Evolutionary conservation across 805 yeast species (phyloP).

Genomic region (Pichia rugopelliculosa): DNA sequence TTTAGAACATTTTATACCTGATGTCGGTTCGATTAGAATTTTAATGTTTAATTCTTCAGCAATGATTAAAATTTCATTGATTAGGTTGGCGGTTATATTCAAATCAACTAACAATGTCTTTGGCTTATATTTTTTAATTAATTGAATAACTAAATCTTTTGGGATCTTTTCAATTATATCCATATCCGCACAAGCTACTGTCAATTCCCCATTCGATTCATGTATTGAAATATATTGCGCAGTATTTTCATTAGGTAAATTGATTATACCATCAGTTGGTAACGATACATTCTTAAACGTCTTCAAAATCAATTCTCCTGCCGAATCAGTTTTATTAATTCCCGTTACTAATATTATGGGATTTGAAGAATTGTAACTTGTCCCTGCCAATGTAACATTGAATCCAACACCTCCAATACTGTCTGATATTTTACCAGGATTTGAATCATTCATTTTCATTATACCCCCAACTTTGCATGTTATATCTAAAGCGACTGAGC

Average conservation of each 20-base stretch:
- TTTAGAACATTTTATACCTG: constrained; percentile 51
- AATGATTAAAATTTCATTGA: constrained; percentile 30
- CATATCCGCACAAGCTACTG: constrained; percentile 84
- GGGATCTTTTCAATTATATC: constrained; percentile 49
- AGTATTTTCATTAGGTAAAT: constrained; percentile 30
- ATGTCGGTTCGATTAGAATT: constrained; percentile 70
- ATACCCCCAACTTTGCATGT: constrained; percentile 39
- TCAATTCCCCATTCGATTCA: constrained; percentile 48
- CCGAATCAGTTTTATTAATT: constrained; percentile 48
- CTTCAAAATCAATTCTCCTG: constrained; percentile 37
- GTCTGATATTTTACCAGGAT: constrained; percentile 49
- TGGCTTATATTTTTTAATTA: constrained; percentile 39
- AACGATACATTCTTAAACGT: constrained; percentile 24
- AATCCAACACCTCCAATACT: constrained; percentile 81
- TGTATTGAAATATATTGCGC: constrained; percentile 74
- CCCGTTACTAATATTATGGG: constrained; percentile 41
- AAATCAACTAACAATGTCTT: constrained; percentile 56
- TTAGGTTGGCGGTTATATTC: constrained; percentile 44
- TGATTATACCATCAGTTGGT: constrained; percentile 35
- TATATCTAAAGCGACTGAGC: constrained; percentile 72
- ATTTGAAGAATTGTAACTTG: constrained; percentile 23
- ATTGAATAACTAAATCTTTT: constrained; percentile 32
- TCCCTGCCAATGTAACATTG: constrained; percentile 59
- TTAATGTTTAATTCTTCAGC: constrained; percentile 20
- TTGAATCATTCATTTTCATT: constrained; percentile 50